Evolutionary conservation across 1,284 basidiomycete species (phyloP), one percentile per base, ranked within the genome.

Genomic region (Cutaneotrichosporon curvatum): DNA sequence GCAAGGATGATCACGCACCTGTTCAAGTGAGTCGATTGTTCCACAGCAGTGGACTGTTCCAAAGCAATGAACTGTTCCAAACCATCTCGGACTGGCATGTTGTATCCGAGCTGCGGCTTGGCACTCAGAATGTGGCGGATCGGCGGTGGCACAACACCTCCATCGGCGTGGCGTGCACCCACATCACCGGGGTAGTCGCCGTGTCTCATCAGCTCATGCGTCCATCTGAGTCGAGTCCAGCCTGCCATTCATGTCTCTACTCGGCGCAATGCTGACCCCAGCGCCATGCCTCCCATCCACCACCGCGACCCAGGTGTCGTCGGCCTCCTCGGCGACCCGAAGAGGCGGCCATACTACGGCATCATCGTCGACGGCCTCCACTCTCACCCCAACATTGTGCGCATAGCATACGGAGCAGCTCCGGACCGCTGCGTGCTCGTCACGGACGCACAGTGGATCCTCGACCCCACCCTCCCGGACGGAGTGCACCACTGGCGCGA

Each of bases 281-380:
- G 61, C 43, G 62, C 63, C 15, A 64, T 61, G 59, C 60, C 61
- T 3, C 60, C 61, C 4, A 56, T 63, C 32, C 60, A 69, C 51
- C 67, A 72, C 51, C 60, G 66, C 22, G 64, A 70, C 48, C 68
- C 68, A 9, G 70, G 70, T 12, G 87, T 92, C 59, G 88, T 92
- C 51, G 89, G 89, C 22, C 77, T 92, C 6, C 74, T 94, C 36
- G 87, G 87, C 22, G 80, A 84, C 18, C 85, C 84, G n/a, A 81
- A 83, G 54, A 78, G 79, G 59, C 74, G 85, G 50, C 87, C 88
- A 16, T 90, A 81, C 71, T 94, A 86, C 62, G 87, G 85, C 45
- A 73, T 92, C 50, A 94, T 94, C 52, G 87, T 88, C 11, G 89
- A 94, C 64, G 89, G 89, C 0, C 81, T 89, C 48, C 89, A 94